These are phyloP conservation scores for Cladochytrium tenue DNA, from an alignment of 371 early-diverging fungal genomes.

Conservation along the genomic window DNA sequence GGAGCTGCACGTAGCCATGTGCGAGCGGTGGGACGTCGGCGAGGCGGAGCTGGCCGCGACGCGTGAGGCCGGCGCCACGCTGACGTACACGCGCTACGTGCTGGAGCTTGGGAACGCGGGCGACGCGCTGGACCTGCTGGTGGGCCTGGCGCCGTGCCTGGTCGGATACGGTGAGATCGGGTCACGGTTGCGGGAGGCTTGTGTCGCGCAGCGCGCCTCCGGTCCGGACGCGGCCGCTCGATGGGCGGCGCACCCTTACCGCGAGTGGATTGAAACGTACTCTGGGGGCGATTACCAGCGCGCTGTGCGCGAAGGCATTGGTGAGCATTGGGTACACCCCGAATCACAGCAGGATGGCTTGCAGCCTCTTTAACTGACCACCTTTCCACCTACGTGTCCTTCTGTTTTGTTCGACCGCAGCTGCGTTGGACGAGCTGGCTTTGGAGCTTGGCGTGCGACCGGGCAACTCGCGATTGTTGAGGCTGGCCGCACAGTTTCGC, in stretches of 20 bases:
- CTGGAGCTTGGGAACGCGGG: conserved; percentile 71
- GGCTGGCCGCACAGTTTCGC: conserved; percentile 68
- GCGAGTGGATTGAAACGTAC: conserved; percentile 79
- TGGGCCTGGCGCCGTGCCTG: conserved; percentile 79
- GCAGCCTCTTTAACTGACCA: not conserved
- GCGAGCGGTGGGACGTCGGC: conserved; percentile 30
- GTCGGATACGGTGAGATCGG: conserved; percentile 84
- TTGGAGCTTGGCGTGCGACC: conserved; percentile 51
- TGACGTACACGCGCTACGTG: conserved; percentile 82
- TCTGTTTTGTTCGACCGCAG: conserved; percentile 21
- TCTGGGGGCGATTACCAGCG: conserved; percentile 64
- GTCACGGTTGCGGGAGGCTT: conserved; percentile 59
- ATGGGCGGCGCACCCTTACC: conserved; percentile 74
- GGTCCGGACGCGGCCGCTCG: too few relatives aligned
- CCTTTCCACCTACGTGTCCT: not conserved
- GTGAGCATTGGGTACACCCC: conserved; percentile 20
- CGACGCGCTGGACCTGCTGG: conserved; percentile 72
- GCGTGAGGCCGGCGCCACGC: conserved; percentile 69
- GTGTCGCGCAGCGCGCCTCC: too few relatives aligned
- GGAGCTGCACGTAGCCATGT: conserved; percentile 7
- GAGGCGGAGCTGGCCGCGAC: conserved; percentile 70
- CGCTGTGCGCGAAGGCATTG: conserved; percentile 63
- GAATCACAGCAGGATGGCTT: not conserved
- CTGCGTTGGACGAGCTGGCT: conserved; percentile 56
- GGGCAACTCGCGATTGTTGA: conserved; percentile 50